Percentiles rank a stretch among this genome's conserved stretches.
Conservation (phyloP, 2,329 filamentous ascomycete genomes). For the Venturia pyrina region DNA sequence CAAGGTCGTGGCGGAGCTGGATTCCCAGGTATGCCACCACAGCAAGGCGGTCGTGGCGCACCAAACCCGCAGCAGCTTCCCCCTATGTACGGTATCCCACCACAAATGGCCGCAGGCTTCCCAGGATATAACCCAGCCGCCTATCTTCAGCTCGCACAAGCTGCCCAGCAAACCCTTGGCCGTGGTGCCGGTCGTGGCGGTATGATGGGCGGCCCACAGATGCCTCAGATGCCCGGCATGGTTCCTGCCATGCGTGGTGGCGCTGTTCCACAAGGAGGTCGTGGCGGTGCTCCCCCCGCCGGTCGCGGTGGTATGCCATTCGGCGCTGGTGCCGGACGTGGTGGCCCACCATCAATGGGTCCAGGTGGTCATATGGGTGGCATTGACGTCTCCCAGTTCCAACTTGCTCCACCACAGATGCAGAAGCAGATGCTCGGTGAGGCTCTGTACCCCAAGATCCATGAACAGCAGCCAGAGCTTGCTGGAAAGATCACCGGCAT, state of each 20-base stretch:
- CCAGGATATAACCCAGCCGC: slow-evolving; percentile 66
- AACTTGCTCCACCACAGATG: slow-evolving; percentile 53
- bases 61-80: slow-evolving; percentile 68
- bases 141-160: slow-evolving; percentile 70
- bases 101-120: slow-evolving; percentile 54
- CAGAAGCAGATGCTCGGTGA: slow-evolving; percentile 99
- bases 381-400: slow-evolving; percentile 42
- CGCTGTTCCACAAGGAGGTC: slow-evolving; percentile 29
- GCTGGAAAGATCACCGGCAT: slow-evolving; percentile 99
- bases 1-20: slow-evolving; percentile 77
- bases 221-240: slow-evolving; percentile 53
- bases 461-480: slow-evolving; percentile 84
- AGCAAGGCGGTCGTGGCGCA: slow-evolving; percentile 79
- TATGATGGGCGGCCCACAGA: slow-evolving; percentile 37
- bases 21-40: slow-evolving; percentile 67
- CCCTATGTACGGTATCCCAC: slow-evolving; percentile 71
- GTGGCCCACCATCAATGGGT: slow-evolving; percentile 4
- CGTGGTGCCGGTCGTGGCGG: slow-evolving; percentile 57
- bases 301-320: slow-evolving; percentile 22
- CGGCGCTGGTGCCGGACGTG: slow-evolving; percentile 18
- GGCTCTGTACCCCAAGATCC: slow-evolving; percentile 97
- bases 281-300: slow-evolving; percentile 29
- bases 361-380: slow-evolving; percentile 20
- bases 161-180: slow-evolving; percentile 49
- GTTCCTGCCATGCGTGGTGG: slow-evolving; percentile 29